These are phyloP conservation scores for Cynara cardunculus DNA, from an alignment of 129 eudicot species.

Conservation along the genomic window DNA sequence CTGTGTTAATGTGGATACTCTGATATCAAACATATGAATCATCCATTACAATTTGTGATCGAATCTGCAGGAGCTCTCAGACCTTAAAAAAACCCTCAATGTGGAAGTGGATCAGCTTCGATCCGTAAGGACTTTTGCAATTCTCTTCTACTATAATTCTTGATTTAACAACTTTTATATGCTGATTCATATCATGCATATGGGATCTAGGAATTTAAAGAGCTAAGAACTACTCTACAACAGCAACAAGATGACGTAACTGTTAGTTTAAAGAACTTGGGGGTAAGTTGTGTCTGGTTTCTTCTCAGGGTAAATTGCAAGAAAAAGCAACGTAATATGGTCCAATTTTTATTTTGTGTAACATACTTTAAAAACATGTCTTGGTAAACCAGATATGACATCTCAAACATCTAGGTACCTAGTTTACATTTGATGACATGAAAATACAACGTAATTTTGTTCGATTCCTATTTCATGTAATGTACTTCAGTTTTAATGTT, in stretches of 20 bases:
- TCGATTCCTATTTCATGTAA: no score
- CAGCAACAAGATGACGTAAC: constrained; percentile 96
- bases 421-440: neutral
- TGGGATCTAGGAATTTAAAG: constrained; percentile 73
- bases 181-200: neutral
- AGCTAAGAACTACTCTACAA: constrained; percentile 74
- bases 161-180: neutral
- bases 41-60: constrained; percentile 7
- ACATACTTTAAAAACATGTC: neutral
- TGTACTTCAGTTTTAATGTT: neutral
- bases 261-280: constrained; percentile 64
- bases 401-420: neutral
- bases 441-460: neutral
- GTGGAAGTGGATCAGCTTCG: constrained; percentile 91
- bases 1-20: neutral
- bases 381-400: neutral
- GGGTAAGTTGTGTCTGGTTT: constrained; percentile 43
- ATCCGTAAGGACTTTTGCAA: constrained; percentile 42
- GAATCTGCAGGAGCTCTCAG: constrained; percentile 73
- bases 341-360: neutral
- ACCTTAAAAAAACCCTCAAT: constrained; percentile 72
- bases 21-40: constrained; percentile 2
- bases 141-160: neutral
- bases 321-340: neutral
- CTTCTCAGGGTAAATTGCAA: neutral